These are phyloP conservation scores for Medicago arabica DNA, from an alignment of 306 rosid species.

Conservation along the genomic window DNA sequence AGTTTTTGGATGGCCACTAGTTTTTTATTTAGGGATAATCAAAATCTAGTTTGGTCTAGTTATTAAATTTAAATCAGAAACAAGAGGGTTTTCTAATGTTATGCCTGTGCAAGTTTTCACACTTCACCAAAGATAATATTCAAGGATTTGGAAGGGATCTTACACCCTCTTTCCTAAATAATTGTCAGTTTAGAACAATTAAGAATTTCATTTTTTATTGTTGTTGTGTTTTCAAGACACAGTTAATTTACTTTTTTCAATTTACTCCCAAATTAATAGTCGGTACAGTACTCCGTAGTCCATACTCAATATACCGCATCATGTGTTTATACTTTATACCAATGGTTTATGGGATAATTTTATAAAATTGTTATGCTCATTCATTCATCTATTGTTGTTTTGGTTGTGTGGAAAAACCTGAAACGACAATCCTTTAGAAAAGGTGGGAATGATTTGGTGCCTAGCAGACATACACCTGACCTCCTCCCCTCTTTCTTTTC, in stretches of 20 bases:
- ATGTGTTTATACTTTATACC: background rate
- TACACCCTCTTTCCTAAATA: background rate
- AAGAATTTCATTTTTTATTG: background rate
- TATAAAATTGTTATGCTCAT: background rate
- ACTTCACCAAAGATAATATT: no score
- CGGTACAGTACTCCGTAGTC: background rate
- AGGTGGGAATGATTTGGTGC: slow-evolving; percentile 6
- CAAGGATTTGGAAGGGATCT: background rate
- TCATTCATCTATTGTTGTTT: background rate
- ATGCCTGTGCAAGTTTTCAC: background rate
- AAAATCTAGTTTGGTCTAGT: slow-evolving; percentile 2
- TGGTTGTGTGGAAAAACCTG: background rate
- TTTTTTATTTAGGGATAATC: background rate
- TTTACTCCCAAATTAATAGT: background rate
- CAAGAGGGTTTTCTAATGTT: background rate
- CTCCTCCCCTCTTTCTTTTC: background rate
- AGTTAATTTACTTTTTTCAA: background rate
- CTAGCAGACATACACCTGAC: background rate
- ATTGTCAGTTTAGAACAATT: background rate
- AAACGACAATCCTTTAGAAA: background rate
- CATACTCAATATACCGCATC: background rate
- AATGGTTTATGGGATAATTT: background rate
- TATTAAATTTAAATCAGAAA: slow-evolving; percentile 10
- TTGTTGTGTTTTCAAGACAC: background rate
- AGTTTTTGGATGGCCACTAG: slow-evolving; percentile 4